A percentile compares a stretch with the other conserved stretches of the same genome.
Conservation (phyloP, 371 early-diverging fungal species). For the Syncephalastrum monosporum region DNA sequence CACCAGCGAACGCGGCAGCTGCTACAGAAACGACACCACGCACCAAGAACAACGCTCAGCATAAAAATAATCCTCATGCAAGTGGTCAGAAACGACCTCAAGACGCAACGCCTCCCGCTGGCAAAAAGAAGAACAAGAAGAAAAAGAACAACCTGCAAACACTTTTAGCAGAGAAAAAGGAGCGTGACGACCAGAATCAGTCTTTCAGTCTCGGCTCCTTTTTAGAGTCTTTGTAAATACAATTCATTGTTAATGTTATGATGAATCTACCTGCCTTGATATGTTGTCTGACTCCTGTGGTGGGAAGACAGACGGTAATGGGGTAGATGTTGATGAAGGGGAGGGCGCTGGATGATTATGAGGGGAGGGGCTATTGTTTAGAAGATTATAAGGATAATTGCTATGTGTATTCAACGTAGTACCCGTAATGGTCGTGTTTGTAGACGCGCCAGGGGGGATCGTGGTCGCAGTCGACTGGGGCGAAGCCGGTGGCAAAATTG, state of each 20-base stretch:
- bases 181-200: too few relatives aligned
- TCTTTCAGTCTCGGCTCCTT: too few relatives aligned
- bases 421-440: too few relatives aligned
- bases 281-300: too few relatives aligned
- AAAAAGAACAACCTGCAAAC: slow-evolving; percentile 47
- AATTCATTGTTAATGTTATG: too few relatives aligned
- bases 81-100: not conserved
- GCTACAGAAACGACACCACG: not conserved
- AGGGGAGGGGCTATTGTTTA: slow-evolving; percentile 4
- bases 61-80: not conserved
- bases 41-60: slow-evolving; percentile 2
- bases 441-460: too few relatives aligned
- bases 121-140: slow-evolving; percentile 28
- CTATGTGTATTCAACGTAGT: not conserved
- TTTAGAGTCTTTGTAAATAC: too few relatives aligned
- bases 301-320: too few relatives aligned
- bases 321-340: not conserved
- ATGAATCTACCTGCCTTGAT: too few relatives aligned
- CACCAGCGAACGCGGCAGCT: slow-evolving; percentile 7
- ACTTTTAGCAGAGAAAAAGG: slow-evolving; percentile 7
- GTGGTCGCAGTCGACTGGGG: too few relatives aligned
- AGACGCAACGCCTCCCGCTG: not conserved
- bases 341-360: slow-evolving; percentile 4
- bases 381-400: slow-evolving; percentile 12
- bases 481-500: too few relatives aligned